Percentiles rank a stretch among this genome's conserved stretches.
These are phyloP conservation scores for Colletotrichum incanum DNA, from an alignment of 2,329 filamentous ascomycete genomes.

Conservation along the genomic window DNA sequence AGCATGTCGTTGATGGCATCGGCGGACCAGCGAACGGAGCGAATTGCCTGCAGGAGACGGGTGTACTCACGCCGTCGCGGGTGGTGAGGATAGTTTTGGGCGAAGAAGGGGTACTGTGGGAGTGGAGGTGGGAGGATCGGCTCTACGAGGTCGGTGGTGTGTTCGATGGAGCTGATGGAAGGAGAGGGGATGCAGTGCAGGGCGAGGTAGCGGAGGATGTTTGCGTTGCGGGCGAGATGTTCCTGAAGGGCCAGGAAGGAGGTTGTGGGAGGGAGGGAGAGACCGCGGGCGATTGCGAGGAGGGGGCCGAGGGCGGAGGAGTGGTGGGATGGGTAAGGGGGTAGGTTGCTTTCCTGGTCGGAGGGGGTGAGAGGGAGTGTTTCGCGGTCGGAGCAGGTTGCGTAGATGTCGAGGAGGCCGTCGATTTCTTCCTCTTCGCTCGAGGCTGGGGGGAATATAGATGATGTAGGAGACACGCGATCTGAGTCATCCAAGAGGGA, in stretches of 20 bases:
- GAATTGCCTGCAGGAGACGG: slow-evolving; percentile 30
- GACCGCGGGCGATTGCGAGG: slow-evolving; percentile 33
- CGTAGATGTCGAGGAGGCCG: slow-evolving; percentile 14
- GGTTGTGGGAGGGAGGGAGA: slow-evolving; percentile 36
- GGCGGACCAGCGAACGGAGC: slow-evolving; percentile 32
- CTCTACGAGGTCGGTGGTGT: slow-evolving; percentile 24
- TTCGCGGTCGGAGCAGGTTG: background rate
- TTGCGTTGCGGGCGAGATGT: slow-evolving; percentile 44
- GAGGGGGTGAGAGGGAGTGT: background rate
- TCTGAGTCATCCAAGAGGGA: background rate
- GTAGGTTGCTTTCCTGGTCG: background rate
- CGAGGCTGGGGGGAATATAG: background rate
- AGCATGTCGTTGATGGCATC: slow-evolving; percentile 29
- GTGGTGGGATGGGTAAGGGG: slow-evolving; percentile 25
- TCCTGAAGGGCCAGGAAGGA: slow-evolving; percentile 31
- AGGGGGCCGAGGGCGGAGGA: slow-evolving; percentile 9
- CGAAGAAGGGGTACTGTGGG: background rate
- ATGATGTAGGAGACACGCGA: background rate
- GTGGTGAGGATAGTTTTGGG: background rate
- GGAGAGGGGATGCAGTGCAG: slow-evolving; percentile 32
- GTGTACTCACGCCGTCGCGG: slow-evolving; percentile 12
- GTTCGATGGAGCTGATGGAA: slow-evolving; percentile 15
- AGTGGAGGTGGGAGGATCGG: background rate
- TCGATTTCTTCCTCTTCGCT: slow-evolving; percentile 9
- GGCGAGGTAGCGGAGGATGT: slow-evolving; percentile 46